Conservation (phyloP, 805 yeast species). For the Cyberlindnera mrakii region DNA sequence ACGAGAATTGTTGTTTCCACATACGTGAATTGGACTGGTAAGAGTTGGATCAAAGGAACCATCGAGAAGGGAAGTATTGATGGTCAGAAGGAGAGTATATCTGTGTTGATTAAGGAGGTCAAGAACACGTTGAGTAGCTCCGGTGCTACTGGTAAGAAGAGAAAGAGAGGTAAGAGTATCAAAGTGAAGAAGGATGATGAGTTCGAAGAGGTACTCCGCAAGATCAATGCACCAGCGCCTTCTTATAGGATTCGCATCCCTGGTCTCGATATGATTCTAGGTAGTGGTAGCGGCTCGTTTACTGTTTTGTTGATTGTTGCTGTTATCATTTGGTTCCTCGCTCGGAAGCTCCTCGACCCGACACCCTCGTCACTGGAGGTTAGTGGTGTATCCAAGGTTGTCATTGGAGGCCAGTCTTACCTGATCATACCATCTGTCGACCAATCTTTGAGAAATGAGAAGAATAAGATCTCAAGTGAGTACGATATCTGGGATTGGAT, state of each 20-base stretch:
- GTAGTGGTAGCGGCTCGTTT: background rate
- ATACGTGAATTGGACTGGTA: slow-evolving; percentile 63
- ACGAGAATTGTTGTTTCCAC: slow-evolving; percentile 53
- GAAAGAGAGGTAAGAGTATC: slow-evolving; percentile 14
- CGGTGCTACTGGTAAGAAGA: slow-evolving; percentile 8
- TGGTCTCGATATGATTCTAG: background rate
- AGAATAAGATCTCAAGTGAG: slow-evolving; percentile 9
- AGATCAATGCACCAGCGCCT: background rate
- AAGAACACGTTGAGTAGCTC: slow-evolving; percentile 23
- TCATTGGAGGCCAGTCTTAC: slow-evolving; percentile 19
- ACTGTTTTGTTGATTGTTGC: background rate
- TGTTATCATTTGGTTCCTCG: background rate
- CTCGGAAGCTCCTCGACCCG: background rate
- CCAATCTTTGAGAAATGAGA: slow-evolving; percentile 2
- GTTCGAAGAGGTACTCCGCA: background rate
- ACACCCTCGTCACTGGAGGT: background rate
- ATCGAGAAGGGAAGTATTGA: slow-evolving; percentile 71
- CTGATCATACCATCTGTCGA: slow-evolving; percentile 18
- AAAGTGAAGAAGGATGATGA: slow-evolving; percentile 1
- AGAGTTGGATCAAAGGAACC: slow-evolving; percentile 70
- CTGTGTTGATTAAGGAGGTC: slow-evolving; percentile 37
- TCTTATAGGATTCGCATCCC: slow-evolving; percentile 2
- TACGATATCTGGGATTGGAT: slow-evolving; percentile 26
- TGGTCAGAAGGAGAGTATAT: slow-evolving; percentile 62
- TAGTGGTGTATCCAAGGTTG: slow-evolving; percentile 9